Conservation (phyloP, 805 yeast species). For the Cyberlindnera meyerae region DNA sequence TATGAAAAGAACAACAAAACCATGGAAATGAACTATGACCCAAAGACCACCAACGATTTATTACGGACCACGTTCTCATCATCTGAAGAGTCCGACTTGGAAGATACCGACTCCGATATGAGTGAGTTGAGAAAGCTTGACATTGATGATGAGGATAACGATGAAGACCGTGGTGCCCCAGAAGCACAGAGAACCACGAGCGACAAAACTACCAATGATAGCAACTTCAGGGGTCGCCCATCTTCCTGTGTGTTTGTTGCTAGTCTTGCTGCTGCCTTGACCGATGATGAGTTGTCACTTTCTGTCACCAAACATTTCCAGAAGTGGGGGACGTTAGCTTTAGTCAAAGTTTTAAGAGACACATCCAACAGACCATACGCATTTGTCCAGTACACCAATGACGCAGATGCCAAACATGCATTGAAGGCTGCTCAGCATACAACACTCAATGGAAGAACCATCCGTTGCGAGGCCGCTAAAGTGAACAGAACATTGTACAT, state of each 20-base stretch:
- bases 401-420: slow-evolving; percentile 65
- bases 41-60: slow-evolving; percentile 15
- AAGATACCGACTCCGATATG: slow-evolving; percentile 22
- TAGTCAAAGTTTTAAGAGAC: slow-evolving; percentile 82
- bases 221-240: slow-evolving; percentile 52
- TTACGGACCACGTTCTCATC: slow-evolving; percentile 21
- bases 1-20: slow-evolving; percentile 10
- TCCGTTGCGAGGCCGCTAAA: slow-evolving; percentile 87
- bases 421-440: slow-evolving; percentile 65
- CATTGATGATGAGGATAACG: slow-evolving; percentile 11
- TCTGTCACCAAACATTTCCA: slow-evolving; percentile 67
- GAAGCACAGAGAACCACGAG: slow-evolving; percentile 10
- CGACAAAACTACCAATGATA: slow-evolving; percentile 5
- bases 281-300: slow-evolving; percentile 67
- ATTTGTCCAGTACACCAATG: slow-evolving; percentile 78
- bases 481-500: slow-evolving; percentile 83
- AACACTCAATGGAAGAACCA: slow-evolving; percentile 62
- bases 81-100: slow-evolving; percentile 22
- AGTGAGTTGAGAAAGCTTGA: slow-evolving; percentile 17
- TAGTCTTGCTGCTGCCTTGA: slow-evolving; percentile 55
- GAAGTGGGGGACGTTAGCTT: slow-evolving; percentile 63
- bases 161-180: slow-evolving; percentile 7
- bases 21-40: slow-evolving; percentile 7
- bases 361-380: slow-evolving; percentile 84
- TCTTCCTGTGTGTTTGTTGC: slow-evolving; percentile 89